phyloP scores from a whole-genome alignment of 495 filamentous ascomycete genomes.

The Amniculicola lignicola region DNA sequence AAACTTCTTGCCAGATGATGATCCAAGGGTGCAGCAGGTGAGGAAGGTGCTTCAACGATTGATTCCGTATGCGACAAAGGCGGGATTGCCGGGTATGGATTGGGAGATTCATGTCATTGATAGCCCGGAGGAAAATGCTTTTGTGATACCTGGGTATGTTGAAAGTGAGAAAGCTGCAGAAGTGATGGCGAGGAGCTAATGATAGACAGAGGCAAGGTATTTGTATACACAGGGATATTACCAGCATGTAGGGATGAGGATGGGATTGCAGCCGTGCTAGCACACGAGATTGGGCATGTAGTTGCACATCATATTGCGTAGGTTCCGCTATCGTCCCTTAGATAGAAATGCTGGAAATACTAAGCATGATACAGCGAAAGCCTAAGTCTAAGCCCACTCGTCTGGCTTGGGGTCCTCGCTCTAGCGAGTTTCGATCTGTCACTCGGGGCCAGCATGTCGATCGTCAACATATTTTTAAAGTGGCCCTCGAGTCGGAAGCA shows the following conservation, averaged over 20 bases:
- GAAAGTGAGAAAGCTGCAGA: background rate
- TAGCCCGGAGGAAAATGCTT: conserved; percentile 69
- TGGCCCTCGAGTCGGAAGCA: conserved; percentile 69
- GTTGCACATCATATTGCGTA: conserved; percentile 69
- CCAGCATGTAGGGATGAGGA: conserved; percentile 67
- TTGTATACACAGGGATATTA: conserved; percentile 81
- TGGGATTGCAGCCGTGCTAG: conserved; percentile 78
- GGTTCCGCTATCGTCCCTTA: background rate
- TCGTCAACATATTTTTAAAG: conserved; percentile 62
- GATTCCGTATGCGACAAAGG: conserved; percentile 54
- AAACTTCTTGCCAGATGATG: conserved; percentile 51
- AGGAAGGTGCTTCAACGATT: conserved; percentile 66
- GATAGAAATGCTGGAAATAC: background rate
- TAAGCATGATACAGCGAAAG: conserved; percentile 49
- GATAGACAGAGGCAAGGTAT: conserved; percentile 70
- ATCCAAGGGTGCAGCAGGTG: conserved; percentile 56
- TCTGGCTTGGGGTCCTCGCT: conserved; percentile 52
- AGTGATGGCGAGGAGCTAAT: background rate
- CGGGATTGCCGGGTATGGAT: conserved; percentile 56
- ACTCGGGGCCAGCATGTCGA: conserved; percentile 45
- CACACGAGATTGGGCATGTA: conserved; percentile 94
- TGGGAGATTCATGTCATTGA: conserved; percentile 90
- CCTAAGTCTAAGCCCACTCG: conserved; percentile 61
- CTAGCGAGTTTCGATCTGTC: conserved; percentile 53
- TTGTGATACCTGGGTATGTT: conserved; percentile 72